Evolutionary conservation across 805 yeast genomes (phyloP), one percentile per base, ranked within the genome.

Genomic region (Cyberlindnera suaveolens): DNA sequence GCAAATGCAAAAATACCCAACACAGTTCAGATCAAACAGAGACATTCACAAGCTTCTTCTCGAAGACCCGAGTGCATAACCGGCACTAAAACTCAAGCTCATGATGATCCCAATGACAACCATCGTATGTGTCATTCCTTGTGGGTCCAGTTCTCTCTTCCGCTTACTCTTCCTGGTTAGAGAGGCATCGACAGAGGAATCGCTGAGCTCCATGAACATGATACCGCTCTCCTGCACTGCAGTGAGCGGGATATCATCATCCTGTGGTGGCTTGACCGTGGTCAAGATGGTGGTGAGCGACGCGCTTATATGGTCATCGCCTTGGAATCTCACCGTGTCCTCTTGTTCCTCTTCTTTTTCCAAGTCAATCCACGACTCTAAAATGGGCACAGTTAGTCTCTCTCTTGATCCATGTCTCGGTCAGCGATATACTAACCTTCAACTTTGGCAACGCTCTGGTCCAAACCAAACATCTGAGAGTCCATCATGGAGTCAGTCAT

Each of bases 31-130:
- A 35, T 14, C 16, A 17, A 35, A 18, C 19, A 35, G 13, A 8
- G 5, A 14, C 14, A n/a, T 7, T 13, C 40, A 38, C 17, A 43
- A 37, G 11, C 39, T 38, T 18, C 46, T 43, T 23, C 44, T 44
- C 23, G 41, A 34, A n/a, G 37, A 31, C 3, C 52, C 51, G 34
- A 49, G 31, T 1, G 49, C 49, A 41, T 43, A 51, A 1, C 55
- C 55, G 11, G 48, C 51, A 26, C 51, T 47, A 35, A 51, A 51
- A 35, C 53, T 49, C 29, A 51, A 18, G 20, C 47, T 37, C 1
- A 46, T 50, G 32, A 51, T 38, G 29, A 51, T 36, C 9, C 46
- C 29, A 14, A 48, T 41, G 6, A 36, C 15, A 29, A 48, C 18
- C 20, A 36, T 42, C 18, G 19, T 33, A 26, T 35, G 40, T 14